These are phyloP conservation scores for Lichina pygmaea DNA, from an alignment of 495 filamentous ascomycete genomes.

Conservation along the genomic window DNA sequence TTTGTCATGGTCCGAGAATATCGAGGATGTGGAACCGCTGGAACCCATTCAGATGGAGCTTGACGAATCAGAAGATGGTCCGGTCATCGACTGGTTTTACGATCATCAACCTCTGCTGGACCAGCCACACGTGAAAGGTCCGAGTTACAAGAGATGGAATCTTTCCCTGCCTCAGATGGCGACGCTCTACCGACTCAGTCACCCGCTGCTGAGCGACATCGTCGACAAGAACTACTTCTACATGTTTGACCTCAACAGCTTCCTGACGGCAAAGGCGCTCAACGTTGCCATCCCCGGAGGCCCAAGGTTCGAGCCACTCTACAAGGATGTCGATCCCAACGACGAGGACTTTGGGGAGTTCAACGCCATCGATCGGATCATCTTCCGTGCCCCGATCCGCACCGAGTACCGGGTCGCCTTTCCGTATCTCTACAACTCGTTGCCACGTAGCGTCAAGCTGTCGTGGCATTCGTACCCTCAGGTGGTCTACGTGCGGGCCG, in stretches of 20 bases:
- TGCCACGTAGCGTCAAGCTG: constrained; percentile 80
- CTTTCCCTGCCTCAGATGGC: constrained; percentile 89
- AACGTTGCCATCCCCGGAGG: constrained; percentile 95
- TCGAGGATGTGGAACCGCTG: constrained; percentile 90
- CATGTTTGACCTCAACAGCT: constrained; percentile 90
- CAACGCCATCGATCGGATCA: constrained; percentile 98
- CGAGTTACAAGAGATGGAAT: constrained; percentile 95
- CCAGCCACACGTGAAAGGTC: constrained; percentile 82
- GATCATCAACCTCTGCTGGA: constrained; percentile 81
- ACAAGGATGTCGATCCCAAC: constrained; percentile 98
- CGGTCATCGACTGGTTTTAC: constrained; percentile 93
- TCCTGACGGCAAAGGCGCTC: constrained; percentile 86
- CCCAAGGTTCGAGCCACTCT: constrained; percentile 88
- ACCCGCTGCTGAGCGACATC: constrained; percentile 71
- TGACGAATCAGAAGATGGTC: constrained; percentile 77
- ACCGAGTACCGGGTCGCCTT: constrained; percentile 92
- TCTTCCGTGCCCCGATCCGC: constrained; percentile 84
- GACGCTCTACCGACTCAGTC: constrained; percentile 72
- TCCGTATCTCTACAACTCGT: constrained; percentile 86
- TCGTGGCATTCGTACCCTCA: constrained; percentile 89
- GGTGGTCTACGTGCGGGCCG: constrained; percentile 66
- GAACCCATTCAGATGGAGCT: constrained; percentile 99
- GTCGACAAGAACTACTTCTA: constrained; percentile 95
- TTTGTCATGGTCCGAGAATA: constrained; percentile 93
- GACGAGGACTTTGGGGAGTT: constrained; percentile 99